Evolutionary conservation across 306 rosid species (phyloP).

Genomic region (Luffa aegyptiaca): DNA sequence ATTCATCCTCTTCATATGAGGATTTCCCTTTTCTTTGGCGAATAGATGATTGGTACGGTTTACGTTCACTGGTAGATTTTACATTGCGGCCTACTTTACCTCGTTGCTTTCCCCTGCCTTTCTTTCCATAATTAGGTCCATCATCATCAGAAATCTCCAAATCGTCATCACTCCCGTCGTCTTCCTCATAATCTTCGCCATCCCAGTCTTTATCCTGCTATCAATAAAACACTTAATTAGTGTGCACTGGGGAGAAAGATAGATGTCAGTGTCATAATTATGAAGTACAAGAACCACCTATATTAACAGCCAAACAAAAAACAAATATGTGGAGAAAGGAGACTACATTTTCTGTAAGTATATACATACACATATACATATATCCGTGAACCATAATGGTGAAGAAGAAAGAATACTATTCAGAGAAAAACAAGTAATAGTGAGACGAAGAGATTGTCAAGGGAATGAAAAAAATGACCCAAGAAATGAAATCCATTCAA

Average conservation of each 20-base stretch:
- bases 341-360: not conserved
- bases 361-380: not conserved
- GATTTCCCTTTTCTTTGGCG: constrained; percentile 65
- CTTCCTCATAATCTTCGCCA: constrained; percentile 75
- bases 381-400: not conserved
- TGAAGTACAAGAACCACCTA: constrained; percentile 3
- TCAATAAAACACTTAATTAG: constrained; percentile 23
- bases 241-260: constrained; percentile 18
- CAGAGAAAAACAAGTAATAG: not conserved
- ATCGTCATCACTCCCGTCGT: constrained; percentile 57
- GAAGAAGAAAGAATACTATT: not conserved
- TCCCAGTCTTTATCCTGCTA: constrained; percentile 80
- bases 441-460: not conserved
- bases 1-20: constrained; percentile 72
- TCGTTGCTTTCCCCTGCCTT: constrained; percentile 43
- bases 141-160: constrained; percentile 69
- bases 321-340: not conserved
- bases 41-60: constrained; percentile 35
- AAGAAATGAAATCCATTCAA: not conserved
- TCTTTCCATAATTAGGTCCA: constrained; percentile 55
- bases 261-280: constrained; percentile 7
- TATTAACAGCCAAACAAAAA: not conserved
- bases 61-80: constrained; percentile 51
- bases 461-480: not conserved
- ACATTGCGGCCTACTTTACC: constrained; percentile 42